These are phyloP conservation scores for Dioscorea zingiberensis DNA, from an alignment of 106 monocot species.

Conservation along the genomic window DNA sequence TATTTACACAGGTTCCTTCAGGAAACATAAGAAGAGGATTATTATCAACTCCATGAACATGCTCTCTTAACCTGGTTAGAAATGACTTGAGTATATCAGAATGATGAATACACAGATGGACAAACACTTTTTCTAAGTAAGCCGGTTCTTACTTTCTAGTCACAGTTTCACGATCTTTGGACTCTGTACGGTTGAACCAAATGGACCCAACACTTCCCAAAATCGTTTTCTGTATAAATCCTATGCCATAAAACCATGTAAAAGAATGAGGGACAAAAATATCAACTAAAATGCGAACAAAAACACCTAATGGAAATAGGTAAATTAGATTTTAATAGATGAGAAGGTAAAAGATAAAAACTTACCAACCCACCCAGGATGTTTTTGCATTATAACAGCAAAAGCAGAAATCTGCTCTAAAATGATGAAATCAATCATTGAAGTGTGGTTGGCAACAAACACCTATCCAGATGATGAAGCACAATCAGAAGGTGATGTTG, in stretches of 20 bases:
- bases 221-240: conserved; percentile 88
- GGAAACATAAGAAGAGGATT: conserved; percentile 98
- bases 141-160: conserved; percentile 55
- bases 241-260: conserved; percentile 19
- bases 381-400: conserved; percentile 99
- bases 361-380: conserved; percentile 99
- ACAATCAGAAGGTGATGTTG: not conserved
- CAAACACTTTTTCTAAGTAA: not conserved
- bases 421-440: conserved; percentile 99
- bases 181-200: conserved; percentile 91
- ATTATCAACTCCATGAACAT: conserved; percentile 67
- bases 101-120: not conserved
- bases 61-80: conserved; percentile 64
- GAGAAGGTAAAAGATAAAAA: not conserved
- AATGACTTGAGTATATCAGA: not conserved
- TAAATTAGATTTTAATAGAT: not conserved
- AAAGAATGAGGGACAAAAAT: too few species aligned
- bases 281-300: not conserved
- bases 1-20: conserved; percentile 99
- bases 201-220: conserved; percentile 92
- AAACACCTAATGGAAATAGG: not conserved
- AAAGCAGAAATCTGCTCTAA: conserved; percentile 97
- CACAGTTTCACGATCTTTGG: conserved; percentile 87
- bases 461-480: conserved; percentile 35
- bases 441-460: conserved; percentile 97